Evolutionary conservation across 2,329 filamentous ascomycete species (phyloP), one percentile per base, ranked within the genome.

Genomic region (Zymoseptoria ardabiliae): DNA sequence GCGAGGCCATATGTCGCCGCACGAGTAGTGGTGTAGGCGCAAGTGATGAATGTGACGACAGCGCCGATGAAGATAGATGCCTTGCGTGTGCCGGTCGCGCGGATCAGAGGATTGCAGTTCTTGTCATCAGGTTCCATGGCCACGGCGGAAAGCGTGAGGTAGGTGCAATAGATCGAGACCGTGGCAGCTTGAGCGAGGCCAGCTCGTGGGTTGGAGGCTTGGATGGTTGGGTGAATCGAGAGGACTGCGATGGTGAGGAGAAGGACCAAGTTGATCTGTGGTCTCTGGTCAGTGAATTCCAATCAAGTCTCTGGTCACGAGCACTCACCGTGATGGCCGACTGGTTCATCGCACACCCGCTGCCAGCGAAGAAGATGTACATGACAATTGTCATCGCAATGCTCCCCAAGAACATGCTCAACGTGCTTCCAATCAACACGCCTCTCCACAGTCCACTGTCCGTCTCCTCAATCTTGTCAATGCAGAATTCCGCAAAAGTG

Each of bases 51-150:
- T 10, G 94, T 99, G 57, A 96, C 90, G 64, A 99, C 87, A 28
- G 94, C 94, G 61, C 94, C 94, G 64, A 99, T 84, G 54, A 99
- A 85, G 61, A 97, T 86, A 25, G 91, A 96, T 1, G 91, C 94
- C 7, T 89, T 95, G 62, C 94, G 85, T 9, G 93, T 94, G 61
- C 90, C 91, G 63, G 89, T 89, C 7, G 91, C 92, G 56, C 85
- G 86, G 62, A 97, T 81, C 30, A 99, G 82, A 8, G 94, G 94
- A 75, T 99, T 99, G 84, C 94, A 99, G 65, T 90, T 83, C 68
- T 90, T 88, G 78, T 97, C 86, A 74, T 97, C 93, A 0, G 94
- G 94, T 70, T 99, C 93, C 94, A 99, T 97, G 58, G 91, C 96
- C 1, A 99, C 94, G 23, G 94, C 94, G 2, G 92, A 97, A 86